Percentiles rank a stretch among this genome's conserved stretches.
These are phyloP conservation scores for Tetrahymena malaccensis DNA, from an alignment of 73 alveolate species.

Conservation along the genomic window DNA sequence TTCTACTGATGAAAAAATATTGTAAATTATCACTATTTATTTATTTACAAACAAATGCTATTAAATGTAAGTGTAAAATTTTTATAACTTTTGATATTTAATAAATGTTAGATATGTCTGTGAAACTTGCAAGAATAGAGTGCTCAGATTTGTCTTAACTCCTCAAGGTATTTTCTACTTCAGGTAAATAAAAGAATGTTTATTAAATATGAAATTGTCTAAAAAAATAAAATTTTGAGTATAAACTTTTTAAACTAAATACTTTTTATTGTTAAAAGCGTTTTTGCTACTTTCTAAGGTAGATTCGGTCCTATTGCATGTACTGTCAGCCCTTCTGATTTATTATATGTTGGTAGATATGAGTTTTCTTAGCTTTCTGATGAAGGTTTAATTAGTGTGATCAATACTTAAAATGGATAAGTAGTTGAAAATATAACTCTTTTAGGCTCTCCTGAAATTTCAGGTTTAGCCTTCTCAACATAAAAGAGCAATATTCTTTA, in stretches of 20 bases:
- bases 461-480: slow-evolving; percentile 32
- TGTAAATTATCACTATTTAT: background rate
- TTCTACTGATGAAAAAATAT: slow-evolving; percentile 62
- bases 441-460: slow-evolving; percentile 26
- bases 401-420: slow-evolving; percentile 9
- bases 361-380: slow-evolving; percentile 37
- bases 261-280: background rate
- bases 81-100: too few species aligned
- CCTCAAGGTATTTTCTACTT: slow-evolving; percentile 85
- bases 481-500: background rate
- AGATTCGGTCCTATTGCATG: slow-evolving; percentile 43
- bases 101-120: slow-evolving; percentile 51
- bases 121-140: slow-evolving; percentile 90
- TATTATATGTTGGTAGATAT: slow-evolving; percentile 38
- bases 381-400: slow-evolving; percentile 28
- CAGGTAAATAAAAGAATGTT: background rate
- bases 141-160: slow-evolving; percentile 83
- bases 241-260: background rate
- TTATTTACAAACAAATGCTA: too few species aligned
- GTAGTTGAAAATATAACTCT: slow-evolving; percentile 23
- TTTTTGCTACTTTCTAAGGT: slow-evolving; percentile 16
- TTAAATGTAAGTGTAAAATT: too few species aligned
- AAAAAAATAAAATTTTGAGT: background rate
- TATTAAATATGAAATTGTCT: background rate
- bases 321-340: slow-evolving; percentile 34